Conservation (phyloP, 768 basidiomycete genomes). For the Panaeolus papilionaceus region DNA sequence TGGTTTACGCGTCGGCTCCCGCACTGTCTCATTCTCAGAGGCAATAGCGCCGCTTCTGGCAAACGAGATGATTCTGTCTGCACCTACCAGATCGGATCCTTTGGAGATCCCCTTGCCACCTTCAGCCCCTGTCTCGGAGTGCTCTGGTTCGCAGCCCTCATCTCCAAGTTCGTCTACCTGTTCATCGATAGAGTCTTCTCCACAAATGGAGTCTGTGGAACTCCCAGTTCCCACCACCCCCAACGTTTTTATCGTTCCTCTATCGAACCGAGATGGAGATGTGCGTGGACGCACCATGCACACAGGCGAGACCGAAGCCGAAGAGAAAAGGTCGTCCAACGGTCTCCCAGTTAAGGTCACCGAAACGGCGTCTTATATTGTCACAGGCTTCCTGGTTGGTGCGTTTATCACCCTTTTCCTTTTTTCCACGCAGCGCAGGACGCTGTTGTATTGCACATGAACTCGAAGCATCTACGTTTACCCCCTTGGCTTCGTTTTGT, state of each 20-base stretch:
- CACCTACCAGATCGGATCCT: slow-evolving; percentile 18
- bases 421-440: slow-evolving; percentile 40
- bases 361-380: slow-evolving; percentile 44
- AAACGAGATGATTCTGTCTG: slow-evolving; percentile 12
- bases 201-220: slow-evolving; percentile 8
- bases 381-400: slow-evolving; percentile 59
- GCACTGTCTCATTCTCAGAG: slow-evolving; percentile 33
- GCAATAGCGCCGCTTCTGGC: slow-evolving; percentile 22
- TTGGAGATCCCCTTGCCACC: slow-evolving; percentile 26
- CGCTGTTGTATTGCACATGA: slow-evolving; percentile 39
- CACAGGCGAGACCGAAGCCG: slow-evolving; percentile 18
- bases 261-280: slow-evolving; percentile 18
- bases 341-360: slow-evolving; percentile 29
- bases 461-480: background rate
- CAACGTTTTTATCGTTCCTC: slow-evolving; percentile 22
- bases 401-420: slow-evolving; percentile 40
- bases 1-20: slow-evolving; percentile 25
- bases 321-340: slow-evolving; percentile 17
- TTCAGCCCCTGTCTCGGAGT: slow-evolving; percentile 24
- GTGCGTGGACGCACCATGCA: background rate
- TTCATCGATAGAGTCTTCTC: slow-evolving; percentile 15
- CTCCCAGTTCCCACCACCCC: slow-evolving; percentile 19
- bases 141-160: slow-evolving; percentile 18
- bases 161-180: slow-evolving; percentile 19
- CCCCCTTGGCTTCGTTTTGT: slow-evolving; percentile 8